These are phyloP conservation scores for Cadophora sp. DNA, from an alignment of 2,329 filamentous ascomycete species.

Conservation along the genomic window DNA sequence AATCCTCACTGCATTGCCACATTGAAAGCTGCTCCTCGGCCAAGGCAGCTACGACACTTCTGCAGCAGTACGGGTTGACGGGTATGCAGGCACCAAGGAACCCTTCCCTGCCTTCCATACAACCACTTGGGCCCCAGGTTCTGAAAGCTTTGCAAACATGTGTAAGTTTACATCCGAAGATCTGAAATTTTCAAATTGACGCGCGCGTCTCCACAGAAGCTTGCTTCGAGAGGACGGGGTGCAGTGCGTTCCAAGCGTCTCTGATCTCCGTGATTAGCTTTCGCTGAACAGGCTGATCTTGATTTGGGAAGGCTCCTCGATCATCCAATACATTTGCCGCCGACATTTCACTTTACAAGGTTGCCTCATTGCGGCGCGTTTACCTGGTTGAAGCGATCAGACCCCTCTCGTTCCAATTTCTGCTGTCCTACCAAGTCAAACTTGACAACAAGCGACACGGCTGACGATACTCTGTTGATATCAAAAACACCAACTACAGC, in stretches of 20 bases:
- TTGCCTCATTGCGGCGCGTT: slow-evolving; percentile 19
- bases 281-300: slow-evolving; percentile 14
- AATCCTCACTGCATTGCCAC: slow-evolving; percentile 8
- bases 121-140: background rate
- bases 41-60: slow-evolving; percentile 13
- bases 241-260: slow-evolving; percentile 24
- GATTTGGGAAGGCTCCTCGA: slow-evolving; percentile 11
- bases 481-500: slow-evolving; percentile 8
- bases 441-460: slow-evolving; percentile 13
- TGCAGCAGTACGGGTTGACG: slow-evolving; percentile 24
- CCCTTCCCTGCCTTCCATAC: slow-evolving; percentile 12
- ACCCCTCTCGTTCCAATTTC: slow-evolving; percentile 20
- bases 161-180: slow-evolving; percentile 8
- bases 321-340: slow-evolving; percentile 27
- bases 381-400: slow-evolving; percentile 26
- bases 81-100: slow-evolving; percentile 35
- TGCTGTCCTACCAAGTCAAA: slow-evolving; percentile 23
- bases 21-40: background rate
- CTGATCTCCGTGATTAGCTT: slow-evolving; percentile 26
- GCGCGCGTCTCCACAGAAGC: slow-evolving; percentile 24
- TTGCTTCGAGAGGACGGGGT: slow-evolving; percentile 15
- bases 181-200: slow-evolving; percentile 25
- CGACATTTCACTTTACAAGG: background rate
- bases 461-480: slow-evolving; percentile 13
- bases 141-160: background rate